These are phyloP conservation scores for Lentinus polychrous DNA, from an alignment of 1,284 basidiomycete genomes.

Conservation along the genomic window DNA sequence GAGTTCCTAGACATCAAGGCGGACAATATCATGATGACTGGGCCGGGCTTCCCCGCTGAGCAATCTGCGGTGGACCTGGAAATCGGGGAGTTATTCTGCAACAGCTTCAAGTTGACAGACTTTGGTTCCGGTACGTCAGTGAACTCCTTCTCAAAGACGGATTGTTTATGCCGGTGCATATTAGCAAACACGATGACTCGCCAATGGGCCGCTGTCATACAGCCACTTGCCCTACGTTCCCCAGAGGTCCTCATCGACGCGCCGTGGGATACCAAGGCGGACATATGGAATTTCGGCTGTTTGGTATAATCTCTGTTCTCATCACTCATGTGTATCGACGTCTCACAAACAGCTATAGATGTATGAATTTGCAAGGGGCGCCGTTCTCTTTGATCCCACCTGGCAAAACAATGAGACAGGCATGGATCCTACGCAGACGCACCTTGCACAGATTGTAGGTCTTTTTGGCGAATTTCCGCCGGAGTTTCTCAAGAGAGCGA, in stretches of 20 bases:
- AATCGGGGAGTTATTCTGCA: neutral
- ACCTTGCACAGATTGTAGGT: constrained; percentile 9
- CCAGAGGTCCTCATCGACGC: constrained; percentile 30
- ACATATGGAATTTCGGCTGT: constrained; percentile 33
- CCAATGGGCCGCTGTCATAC: constrained; percentile 15
- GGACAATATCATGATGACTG: neutral
- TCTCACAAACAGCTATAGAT: constrained; percentile 1
- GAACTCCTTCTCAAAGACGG: neutral
- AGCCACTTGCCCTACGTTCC: constrained; percentile 27
- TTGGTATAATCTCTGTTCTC: constrained; percentile 16
- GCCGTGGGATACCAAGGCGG: constrained; percentile 24
- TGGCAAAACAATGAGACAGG: constrained; percentile 6
- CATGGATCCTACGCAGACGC: constrained; percentile 6
- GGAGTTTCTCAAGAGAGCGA: neutral
- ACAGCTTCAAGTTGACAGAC: neutral
- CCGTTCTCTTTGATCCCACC: constrained; percentile 8
- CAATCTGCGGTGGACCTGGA: neutral
- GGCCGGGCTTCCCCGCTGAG: neutral
- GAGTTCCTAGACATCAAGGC: no score
- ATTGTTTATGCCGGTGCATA: neutral
- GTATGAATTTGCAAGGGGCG: constrained; percentile 8
- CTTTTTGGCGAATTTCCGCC: constrained; percentile 9
- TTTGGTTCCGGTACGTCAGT: neutral
- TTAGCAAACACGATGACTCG: neutral
- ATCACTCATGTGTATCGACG: neutral